Conservation (phyloP, 495 filamentous ascomycete species). For the Trichoderma gamsii region DNA sequence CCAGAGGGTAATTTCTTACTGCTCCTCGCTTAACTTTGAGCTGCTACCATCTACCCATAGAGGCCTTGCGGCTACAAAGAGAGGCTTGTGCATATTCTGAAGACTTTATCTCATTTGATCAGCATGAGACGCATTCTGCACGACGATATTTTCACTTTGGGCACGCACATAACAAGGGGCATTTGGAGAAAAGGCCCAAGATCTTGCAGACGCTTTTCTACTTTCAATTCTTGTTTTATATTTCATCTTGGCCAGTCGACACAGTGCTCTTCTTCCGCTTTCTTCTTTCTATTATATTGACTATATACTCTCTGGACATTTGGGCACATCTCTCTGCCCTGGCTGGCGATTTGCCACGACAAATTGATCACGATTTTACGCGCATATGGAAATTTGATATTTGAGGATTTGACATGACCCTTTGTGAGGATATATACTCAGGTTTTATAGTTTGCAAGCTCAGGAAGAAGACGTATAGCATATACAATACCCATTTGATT, state of each 20-base stretch:
- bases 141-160: no score
- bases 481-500: neutral
- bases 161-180: no score
- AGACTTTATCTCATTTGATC: no score
- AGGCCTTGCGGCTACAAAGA: neutral
- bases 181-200: neutral
- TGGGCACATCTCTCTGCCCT: neutral
- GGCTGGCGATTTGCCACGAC: neutral
- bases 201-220: neutral
- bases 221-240: no score
- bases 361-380: neutral
- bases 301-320: neutral
- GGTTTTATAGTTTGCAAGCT: neutral
- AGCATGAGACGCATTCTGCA: no score
- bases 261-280: neutral
- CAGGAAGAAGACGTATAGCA: neutral
- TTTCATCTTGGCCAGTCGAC: neutral
- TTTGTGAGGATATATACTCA: slow-evolving; percentile 1
- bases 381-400: neutral
- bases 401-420: neutral
- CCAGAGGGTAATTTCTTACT: neutral
- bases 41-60: neutral
- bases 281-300: neutral
- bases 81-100: no score
- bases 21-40: neutral